Percentiles rank a stretch among this genome's conserved stretches.
Evolutionary conservation across 352 stramenopile species (phyloP).

Genomic region (Phytophthora citrophthora): DNA sequence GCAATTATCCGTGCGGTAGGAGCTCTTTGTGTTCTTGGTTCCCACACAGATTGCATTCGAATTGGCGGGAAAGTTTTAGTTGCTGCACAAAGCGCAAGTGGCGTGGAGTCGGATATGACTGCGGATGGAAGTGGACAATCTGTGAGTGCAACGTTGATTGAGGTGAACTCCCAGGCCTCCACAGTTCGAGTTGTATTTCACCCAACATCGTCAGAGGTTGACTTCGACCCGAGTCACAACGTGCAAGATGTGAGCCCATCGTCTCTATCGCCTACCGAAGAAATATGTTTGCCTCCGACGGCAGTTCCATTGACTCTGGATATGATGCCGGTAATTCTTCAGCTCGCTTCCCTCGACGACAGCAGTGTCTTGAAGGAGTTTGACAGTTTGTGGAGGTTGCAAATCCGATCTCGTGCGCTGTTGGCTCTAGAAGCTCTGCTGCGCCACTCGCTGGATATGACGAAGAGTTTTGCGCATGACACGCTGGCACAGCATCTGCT

Average conservation of each 20-base stretch:
- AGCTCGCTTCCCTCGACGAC: constrained; percentile 79
- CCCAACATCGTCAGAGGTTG: constrained; percentile 48
- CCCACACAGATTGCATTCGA: constrained; percentile 84
- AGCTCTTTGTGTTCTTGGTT: constrained; percentile 83
- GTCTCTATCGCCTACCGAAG: constrained; percentile 75
- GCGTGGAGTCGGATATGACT: constrained; percentile 28
- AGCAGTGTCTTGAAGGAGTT: constrained; percentile 68
- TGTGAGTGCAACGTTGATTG: constrained; percentile 76
- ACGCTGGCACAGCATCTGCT: constrained; percentile 62
- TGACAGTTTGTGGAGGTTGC: constrained; percentile 82
- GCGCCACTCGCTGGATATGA: constrained; percentile 55
- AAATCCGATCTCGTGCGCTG: constrained; percentile 86
- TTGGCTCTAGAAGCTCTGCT: constrained; percentile 82
- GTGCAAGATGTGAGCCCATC: constrained; percentile 81
- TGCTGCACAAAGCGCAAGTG: constrained; percentile 45
- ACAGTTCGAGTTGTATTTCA: constrained; percentile 86
- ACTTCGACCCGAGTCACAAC: constrained; percentile 84
- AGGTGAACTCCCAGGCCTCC: constrained; percentile 64
- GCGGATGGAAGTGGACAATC: constrained; percentile 46
- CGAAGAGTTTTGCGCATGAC: constrained; percentile 42
- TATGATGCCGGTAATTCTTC: constrained; percentile 87
- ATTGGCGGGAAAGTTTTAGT: constrained; percentile 83
- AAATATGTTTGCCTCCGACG: constrained; percentile 69
- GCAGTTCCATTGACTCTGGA: constrained; percentile 59
- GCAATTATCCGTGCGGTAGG: constrained; percentile 84